These are phyloP conservation scores for Aspergillus ochraceoroseus DNA, from an alignment of 2,329 filamentous ascomycete genomes.

Conservation along the genomic window DNA sequence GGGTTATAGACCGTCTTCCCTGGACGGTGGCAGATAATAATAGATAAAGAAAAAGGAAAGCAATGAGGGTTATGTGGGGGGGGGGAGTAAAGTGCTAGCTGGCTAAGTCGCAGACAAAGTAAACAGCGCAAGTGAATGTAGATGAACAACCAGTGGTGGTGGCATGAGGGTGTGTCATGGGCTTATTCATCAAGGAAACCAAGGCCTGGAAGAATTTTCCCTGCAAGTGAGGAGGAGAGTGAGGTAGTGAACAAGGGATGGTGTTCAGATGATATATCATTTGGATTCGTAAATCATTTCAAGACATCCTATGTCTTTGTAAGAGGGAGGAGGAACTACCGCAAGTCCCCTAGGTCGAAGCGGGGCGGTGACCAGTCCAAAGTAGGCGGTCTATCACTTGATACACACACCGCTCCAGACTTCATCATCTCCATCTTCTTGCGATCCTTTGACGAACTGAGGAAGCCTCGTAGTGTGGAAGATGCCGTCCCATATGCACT, in stretches of 20 bases:
- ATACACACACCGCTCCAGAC: constrained; percentile 28
- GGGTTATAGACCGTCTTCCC: constrained; percentile 9
- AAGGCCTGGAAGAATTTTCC: not conserved
- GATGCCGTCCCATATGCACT: constrained; percentile 36
- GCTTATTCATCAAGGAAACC: too few relatives aligned
- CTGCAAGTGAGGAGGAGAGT: not conserved
- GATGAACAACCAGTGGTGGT: too few relatives aligned
- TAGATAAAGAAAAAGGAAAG: not conserved
- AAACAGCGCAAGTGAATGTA: constrained; percentile 5
- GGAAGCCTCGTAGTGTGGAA: constrained; percentile 36
- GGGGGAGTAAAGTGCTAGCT: too few relatives aligned
- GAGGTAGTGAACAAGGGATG: constrained; percentile 2
- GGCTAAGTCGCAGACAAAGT: constrained; percentile 3
- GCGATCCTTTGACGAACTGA: constrained; percentile 31
- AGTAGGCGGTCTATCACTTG: constrained; percentile 31
- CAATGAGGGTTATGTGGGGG: too few relatives aligned
- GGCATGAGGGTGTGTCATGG: too few relatives aligned
- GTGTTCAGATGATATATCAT: not conserved
- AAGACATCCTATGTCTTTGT: not conserved
- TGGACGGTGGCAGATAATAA: constrained; percentile 5
- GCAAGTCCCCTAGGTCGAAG: constrained; percentile 31
- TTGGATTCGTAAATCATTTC: constrained; percentile 12
- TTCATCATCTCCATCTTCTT: constrained; percentile 28
- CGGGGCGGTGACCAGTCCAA: constrained; percentile 39
- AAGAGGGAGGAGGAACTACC: constrained; percentile 15